Evolutionary conservation across 768 basidiomycete species (phyloP).

Genomic region (Suillus americanus): DNA sequence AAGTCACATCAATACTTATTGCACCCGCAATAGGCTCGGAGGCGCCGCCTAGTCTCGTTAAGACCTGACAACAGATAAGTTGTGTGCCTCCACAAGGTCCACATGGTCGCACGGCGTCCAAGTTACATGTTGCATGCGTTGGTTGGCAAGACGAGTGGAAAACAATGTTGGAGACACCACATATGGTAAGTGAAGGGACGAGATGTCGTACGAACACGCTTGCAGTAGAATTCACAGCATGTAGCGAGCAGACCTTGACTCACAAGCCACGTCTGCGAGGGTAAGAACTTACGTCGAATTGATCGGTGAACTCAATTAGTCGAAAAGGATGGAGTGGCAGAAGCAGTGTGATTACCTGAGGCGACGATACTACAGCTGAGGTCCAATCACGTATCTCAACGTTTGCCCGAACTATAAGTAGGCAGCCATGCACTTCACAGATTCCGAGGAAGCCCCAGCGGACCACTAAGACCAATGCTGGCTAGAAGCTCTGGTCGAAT

Average conservation of each 20-base stretch:
- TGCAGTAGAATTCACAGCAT: not conserved
- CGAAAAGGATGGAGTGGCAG: constrained; percentile 3
- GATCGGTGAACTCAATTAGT: constrained; percentile 1
- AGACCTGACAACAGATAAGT: not conserved
- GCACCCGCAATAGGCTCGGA: not conserved
- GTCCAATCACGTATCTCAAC: constrained; percentile 1
- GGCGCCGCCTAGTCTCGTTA: not conserved
- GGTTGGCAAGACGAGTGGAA: not conserved
- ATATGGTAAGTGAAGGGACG: not conserved
- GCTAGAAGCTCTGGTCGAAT: not conserved
- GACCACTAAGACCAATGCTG: too few species aligned
- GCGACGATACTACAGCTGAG: not conserved
- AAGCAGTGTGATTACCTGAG: not conserved
- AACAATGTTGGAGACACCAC: not conserved
- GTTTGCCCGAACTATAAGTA: not conserved
- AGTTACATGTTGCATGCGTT: not conserved
- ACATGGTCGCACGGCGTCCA: not conserved
- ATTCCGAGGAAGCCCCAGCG: not conserved
- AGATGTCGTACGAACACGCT: constrained; percentile 1
- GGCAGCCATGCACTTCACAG: not conserved
- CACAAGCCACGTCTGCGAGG: not conserved
- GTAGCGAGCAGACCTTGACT: not conserved
- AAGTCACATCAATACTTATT: not conserved
- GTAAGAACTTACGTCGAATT: not conserved
- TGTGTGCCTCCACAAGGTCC: not conserved